Evolutionary conservation across 176 grass and related monocot species (phyloP).

Genomic region (Chloris gayana): DNA sequence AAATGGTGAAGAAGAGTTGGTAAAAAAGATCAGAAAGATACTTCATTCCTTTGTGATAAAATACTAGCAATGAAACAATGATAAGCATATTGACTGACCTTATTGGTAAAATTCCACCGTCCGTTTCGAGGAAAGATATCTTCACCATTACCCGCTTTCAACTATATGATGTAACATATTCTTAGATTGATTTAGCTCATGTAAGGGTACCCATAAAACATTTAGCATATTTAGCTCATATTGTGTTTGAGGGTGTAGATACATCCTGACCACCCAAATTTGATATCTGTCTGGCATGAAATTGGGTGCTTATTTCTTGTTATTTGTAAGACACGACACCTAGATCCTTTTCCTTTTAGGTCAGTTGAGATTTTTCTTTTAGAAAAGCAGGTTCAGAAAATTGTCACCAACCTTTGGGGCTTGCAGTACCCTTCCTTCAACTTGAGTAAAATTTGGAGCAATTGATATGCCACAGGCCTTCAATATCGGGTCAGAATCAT

Average conservation of each 20-base stretch:
- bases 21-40: constrained; percentile 24
- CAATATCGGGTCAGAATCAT: constrained; percentile 72
- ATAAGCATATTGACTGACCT: constrained; percentile 50
- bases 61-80: neutral
- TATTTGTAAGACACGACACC: neutral
- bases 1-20: constrained; percentile 6
- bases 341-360: neutral
- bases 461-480: constrained; percentile 70
- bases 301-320: neutral
- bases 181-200: constrained; percentile 8
- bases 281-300: neutral
- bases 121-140: constrained; percentile 68
- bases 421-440: constrained; percentile 71
- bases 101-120: constrained; percentile 83
- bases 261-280: neutral
- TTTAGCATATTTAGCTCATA: neutral
- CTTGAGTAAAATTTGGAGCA: constrained; percentile 53
- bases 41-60: constrained; percentile 5
- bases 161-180: constrained; percentile 39
- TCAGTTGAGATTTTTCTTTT: neutral
- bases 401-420: constrained; percentile 60
- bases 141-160: constrained; percentile 67
- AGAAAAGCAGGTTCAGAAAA: neutral
- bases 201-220: neutral
- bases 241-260: neutral